phyloP scores from a whole-genome alignment of 805 yeast species.

The Millerozyma acaciae region DNA sequence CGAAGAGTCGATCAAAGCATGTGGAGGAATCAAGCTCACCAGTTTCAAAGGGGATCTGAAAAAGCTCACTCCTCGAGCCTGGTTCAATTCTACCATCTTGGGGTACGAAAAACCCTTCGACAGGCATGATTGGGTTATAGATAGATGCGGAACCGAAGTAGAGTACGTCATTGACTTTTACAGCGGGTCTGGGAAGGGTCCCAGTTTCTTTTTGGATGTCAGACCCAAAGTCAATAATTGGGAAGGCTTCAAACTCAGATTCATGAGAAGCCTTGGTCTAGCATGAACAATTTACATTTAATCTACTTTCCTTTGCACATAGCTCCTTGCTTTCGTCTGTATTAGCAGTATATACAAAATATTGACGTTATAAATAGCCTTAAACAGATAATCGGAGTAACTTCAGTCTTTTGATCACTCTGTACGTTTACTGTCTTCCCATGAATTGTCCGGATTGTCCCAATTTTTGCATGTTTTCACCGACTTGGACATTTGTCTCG shows the following conservation, averaged over 20 bases:
- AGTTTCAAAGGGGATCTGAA: conserved; percentile 87
- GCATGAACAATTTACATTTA: no score
- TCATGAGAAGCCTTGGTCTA: conserved; percentile 56
- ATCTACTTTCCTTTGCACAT: no score
- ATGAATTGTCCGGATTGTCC: conserved; percentile 46
- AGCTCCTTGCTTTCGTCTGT: no score
- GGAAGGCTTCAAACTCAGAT: conserved; percentile 76
- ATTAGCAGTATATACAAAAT: no score
- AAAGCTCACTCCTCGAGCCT: conserved; percentile 84
- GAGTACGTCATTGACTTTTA: conserved; percentile 95
- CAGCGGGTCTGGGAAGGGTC: conserved; percentile 43
- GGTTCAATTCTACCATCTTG: conserved; percentile 54
- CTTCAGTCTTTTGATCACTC: background rate
- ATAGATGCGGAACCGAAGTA: conserved; percentile 76
- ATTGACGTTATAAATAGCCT: no score
- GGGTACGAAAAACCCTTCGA: conserved; percentile 86
- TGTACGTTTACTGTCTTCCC: conserved; percentile 32
- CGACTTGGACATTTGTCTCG: conserved; percentile 90
- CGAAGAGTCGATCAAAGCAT: conserved; percentile 42
- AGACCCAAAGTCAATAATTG: conserved; percentile 82
- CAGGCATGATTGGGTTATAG: conserved; percentile 91
- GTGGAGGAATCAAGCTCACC: conserved; percentile 84
- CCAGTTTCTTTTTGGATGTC: conserved; percentile 77
- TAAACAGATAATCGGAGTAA: no score
- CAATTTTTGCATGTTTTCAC: conserved; percentile 60